Conservation (phyloP, 179 eudicot genomes). For the Corrigiola litoralis region DNA sequence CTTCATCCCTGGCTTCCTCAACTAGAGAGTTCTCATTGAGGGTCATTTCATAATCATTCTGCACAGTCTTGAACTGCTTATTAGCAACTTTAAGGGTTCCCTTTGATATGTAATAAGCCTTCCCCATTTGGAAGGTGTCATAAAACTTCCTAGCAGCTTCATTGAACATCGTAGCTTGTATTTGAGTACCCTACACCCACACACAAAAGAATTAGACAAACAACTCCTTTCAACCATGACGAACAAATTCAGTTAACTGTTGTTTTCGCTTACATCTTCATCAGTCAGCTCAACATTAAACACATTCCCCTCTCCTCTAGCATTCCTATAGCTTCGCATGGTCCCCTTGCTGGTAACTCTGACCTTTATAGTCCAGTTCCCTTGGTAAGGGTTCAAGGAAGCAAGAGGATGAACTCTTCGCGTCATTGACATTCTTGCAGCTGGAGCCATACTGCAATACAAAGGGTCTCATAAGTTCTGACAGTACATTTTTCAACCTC, state of each 20-base stretch:
- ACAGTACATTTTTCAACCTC: not conserved
- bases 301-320: slow-evolving; percentile 88
- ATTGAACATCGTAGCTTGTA: slow-evolving; percentile 97
- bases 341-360: slow-evolving; percentile 77
- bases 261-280: slow-evolving; percentile 70
- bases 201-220: not conserved
- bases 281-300: slow-evolving; percentile 96
- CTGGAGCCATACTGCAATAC: slow-evolving; percentile 66
- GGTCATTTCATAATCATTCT: slow-evolving; percentile 95
- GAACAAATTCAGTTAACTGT: not conserved
- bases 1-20: slow-evolving; percentile 76
- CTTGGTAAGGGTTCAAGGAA: slow-evolving; percentile 93
- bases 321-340: slow-evolving; percentile 68
- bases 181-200: slow-evolving; percentile 85
- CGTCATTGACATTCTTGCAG: slow-evolving; percentile 89
- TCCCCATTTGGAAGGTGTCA: slow-evolving; percentile 76
- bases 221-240: not conserved
- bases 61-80: slow-evolving; percentile 80
- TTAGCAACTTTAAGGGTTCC: slow-evolving; percentile 83
- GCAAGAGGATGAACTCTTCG: slow-evolving; percentile 82
- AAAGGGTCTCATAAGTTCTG: not conserved
- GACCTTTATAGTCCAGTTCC: slow-evolving; percentile 93
- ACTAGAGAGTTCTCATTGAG: slow-evolving; percentile 76
- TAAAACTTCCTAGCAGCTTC: slow-evolving; percentile 87
- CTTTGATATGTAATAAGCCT: slow-evolving; percentile 86